Percentiles rank a stretch among this genome's conserved stretches.
Evolutionary conservation across 108 stramenopile species (phyloP).

Genomic region (Pelagomonas calceolata): DNA sequence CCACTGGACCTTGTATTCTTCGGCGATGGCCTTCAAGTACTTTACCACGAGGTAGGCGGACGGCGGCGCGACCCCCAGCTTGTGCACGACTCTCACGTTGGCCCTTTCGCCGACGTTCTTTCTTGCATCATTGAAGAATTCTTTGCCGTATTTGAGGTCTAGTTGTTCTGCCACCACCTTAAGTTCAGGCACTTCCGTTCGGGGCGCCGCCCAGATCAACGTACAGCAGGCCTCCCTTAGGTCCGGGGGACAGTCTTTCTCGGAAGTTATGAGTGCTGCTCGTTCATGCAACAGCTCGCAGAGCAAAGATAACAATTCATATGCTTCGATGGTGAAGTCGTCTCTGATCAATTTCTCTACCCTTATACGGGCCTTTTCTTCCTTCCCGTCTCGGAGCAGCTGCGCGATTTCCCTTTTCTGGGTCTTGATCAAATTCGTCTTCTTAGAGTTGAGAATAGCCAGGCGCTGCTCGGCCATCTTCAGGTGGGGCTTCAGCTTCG

Average conservation of each 20-base stretch:
- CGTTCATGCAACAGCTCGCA: conserved; percentile 31
- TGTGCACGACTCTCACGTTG: conserved; percentile 25
- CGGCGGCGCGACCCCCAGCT: conserved; percentile 22
- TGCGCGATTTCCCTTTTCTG: not conserved
- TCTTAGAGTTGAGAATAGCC: not conserved
- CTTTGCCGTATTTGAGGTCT: conserved; percentile 23
- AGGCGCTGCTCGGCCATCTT: not conserved
- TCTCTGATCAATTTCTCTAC: conserved; percentile 35
- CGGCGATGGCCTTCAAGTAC: not conserved
- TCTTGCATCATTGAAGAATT: conserved; percentile 11
- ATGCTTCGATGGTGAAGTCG: conserved; percentile 30
- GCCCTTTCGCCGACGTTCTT: conserved; percentile 22
- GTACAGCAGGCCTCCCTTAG: conserved; percentile 24
- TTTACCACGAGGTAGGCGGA: not conserved
- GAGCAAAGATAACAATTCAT: conserved; percentile 26
- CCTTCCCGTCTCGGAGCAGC: conserved; percentile 19
- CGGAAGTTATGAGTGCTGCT: conserved; percentile 15
- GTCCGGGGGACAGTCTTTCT: conserved; percentile 23
- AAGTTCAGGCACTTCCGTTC: conserved; percentile 18
- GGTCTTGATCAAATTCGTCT: not conserved
- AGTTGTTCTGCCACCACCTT: conserved; percentile 17
- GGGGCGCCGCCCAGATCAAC: conserved; percentile 24
- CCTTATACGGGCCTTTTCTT: conserved; percentile 32
- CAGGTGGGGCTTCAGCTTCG: not conserved
- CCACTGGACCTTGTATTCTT: not conserved